These are phyloP conservation scores for Castanea sativa DNA, from an alignment of 306 rosid genomes.

Conservation along the genomic window DNA sequence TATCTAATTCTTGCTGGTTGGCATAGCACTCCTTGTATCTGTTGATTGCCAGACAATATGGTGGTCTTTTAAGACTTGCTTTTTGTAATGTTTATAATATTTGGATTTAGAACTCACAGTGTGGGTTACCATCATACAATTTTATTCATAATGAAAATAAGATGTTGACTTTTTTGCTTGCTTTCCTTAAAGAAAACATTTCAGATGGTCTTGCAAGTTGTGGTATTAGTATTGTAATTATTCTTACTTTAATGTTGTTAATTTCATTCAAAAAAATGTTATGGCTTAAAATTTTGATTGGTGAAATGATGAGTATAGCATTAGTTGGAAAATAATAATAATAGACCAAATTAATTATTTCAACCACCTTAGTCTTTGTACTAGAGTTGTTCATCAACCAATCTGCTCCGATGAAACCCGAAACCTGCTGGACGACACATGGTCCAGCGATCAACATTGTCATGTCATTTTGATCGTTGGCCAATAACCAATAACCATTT, in stretches of 20 bases:
- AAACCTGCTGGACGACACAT: too few species aligned
- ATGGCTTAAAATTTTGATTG: neutral
- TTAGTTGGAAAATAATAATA: neutral
- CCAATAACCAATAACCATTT: too few species aligned
- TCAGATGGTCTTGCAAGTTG: slow-evolving; percentile 15
- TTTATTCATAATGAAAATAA: slow-evolving; percentile 44
- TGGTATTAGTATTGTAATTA: slow-evolving; percentile 8
- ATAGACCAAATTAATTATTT: neutral
- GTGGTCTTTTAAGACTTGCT: slow-evolving; percentile 32
- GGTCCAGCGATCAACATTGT: too few species aligned
- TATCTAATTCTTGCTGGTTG: slow-evolving; percentile 20
- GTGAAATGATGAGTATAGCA: neutral
- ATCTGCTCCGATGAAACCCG: too few species aligned
- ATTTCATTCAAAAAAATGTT: neutral
- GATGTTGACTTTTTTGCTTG: slow-evolving; percentile 20
- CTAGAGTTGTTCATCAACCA: too few species aligned
- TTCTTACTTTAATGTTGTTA: neutral
- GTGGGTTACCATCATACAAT: slow-evolving; percentile 27
- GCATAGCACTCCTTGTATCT: slow-evolving; percentile 17
- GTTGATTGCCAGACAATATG: slow-evolving; percentile 35
- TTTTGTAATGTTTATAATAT: slow-evolving; percentile 20
- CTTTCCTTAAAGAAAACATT: slow-evolving; percentile 18
- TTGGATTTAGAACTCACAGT: slow-evolving; percentile 28
- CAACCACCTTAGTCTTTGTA: neutral
- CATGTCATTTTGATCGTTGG: too few species aligned